A percentile compares a stretch with the other conserved stretches of the same genome.
phyloP scores from a whole-genome alignment of 768 basidiomycete species.

The Amanita subjunquillea region DNA sequence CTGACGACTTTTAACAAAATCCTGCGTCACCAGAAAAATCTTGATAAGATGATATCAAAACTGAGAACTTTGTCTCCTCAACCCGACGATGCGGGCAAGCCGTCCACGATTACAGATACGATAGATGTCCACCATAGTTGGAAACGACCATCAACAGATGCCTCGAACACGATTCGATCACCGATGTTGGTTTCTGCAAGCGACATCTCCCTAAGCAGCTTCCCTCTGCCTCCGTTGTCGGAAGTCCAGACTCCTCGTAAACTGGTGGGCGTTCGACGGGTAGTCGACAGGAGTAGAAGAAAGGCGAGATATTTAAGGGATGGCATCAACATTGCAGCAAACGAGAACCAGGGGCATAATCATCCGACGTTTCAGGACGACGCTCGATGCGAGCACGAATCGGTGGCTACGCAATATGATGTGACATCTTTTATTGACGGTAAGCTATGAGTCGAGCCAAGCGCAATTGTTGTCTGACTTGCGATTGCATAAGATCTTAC shows the following conservation, averaged over 20 bases:
- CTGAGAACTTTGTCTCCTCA: conserved; percentile 35
- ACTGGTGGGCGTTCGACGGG: neutral
- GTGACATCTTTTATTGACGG: conserved; percentile 67
- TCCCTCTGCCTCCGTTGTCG: conserved; percentile 49
- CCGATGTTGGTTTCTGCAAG: conserved; percentile 10
- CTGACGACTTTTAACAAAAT: conserved; percentile 38
- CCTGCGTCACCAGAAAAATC: conserved; percentile 48
- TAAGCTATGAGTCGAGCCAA: conserved; percentile 8
- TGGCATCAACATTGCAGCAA: neutral
- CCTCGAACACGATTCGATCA: neutral
- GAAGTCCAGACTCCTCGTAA: neutral
- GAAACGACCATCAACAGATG: neutral
- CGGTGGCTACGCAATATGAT: conserved; percentile 29
- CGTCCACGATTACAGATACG: neutral
- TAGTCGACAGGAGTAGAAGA: conserved; percentile 2
- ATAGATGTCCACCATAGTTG: neutral
- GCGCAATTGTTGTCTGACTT: conserved; percentile 6
- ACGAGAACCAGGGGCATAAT: neutral
- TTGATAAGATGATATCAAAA: conserved; percentile 55
- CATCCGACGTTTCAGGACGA: neutral
- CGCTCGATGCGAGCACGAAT: neutral
- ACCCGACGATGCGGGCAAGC: neutral
- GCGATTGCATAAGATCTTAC: conserved; percentile 5
- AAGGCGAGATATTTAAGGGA: conserved; percentile 3
- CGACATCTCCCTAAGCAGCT: conserved; percentile 64